A percentile compares a stretch with the other conserved stretches of the same genome.
These are phyloP conservation scores for Haplosporangium sp. DNA, from an alignment of 371 early-diverging fungal genomes.

Conservation along the genomic window DNA sequence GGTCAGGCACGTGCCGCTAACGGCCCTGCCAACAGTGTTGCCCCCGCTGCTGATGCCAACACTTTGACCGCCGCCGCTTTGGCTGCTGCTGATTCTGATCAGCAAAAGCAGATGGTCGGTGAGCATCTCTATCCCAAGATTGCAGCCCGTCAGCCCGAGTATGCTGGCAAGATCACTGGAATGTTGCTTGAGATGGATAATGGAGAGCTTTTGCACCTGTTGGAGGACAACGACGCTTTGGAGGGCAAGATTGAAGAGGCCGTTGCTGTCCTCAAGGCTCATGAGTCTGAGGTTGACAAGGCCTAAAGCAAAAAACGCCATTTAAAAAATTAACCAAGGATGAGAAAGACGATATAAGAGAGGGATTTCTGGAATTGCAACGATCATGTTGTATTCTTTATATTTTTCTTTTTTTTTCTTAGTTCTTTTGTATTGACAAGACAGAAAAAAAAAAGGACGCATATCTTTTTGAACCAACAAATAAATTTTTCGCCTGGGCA, in stretches of 20 bases:
- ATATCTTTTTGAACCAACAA: not conserved
- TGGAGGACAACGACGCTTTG: slow-evolving; percentile 83
- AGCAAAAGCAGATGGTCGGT: slow-evolving; percentile 96
- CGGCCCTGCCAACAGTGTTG: slow-evolving; percentile 50
- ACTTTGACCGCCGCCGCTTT: slow-evolving; percentile 83
- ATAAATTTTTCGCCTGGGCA: slow-evolving; percentile 16
- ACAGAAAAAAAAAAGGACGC: too few species aligned
- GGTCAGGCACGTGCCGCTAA: slow-evolving; percentile 59
- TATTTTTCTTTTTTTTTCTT: not conserved
- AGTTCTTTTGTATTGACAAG: not conserved
- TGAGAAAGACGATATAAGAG: not conserved
- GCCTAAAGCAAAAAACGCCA: slow-evolving; percentile 22
- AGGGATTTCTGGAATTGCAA: not conserved
- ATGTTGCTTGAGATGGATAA: slow-evolving; percentile 99
- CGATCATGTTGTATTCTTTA: not conserved
- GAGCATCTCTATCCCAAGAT: slow-evolving; percentile 91
- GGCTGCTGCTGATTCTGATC: slow-evolving; percentile 83
- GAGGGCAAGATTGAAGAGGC: slow-evolving; percentile 86
- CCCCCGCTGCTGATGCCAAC: slow-evolving; percentile 58
- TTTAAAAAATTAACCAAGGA: not conserved
- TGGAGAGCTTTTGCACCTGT: slow-evolving; percentile 88
- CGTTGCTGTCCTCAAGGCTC: slow-evolving; percentile 84
- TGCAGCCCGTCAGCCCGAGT: slow-evolving; percentile 72
- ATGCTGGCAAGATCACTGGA: slow-evolving; percentile 98
- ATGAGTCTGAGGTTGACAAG: slow-evolving; percentile 57